These are phyloP conservation scores for Protomyces macrosporus DNA, from an alignment of 1,139 yeast genomes.

Conservation along the genomic window DNA sequence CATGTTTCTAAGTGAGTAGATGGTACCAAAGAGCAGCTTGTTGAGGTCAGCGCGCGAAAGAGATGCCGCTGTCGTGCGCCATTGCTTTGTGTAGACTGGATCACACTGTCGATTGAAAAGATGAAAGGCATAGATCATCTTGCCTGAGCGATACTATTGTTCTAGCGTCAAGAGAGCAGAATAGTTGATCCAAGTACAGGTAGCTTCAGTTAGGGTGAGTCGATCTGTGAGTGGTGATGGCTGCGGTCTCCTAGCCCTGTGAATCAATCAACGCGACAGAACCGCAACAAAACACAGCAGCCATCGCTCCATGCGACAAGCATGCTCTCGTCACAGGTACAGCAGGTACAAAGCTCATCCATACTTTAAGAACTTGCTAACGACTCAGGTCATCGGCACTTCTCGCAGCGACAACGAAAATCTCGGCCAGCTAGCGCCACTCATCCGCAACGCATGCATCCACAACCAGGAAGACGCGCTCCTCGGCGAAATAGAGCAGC, in stretches of 20 bases:
- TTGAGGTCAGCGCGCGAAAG: conserved; percentile 33
- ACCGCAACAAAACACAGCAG: not conserved
- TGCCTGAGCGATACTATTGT: too few species aligned
- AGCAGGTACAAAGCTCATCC: not conserved
- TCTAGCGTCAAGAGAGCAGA: too few species aligned
- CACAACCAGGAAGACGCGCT: conserved; percentile 7
- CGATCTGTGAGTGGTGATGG: not conserved
- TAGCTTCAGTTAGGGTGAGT: not conserved
- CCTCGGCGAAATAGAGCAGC: conserved; percentile 8
- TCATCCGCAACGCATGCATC: conserved; percentile 16
- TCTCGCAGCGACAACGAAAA: conserved; percentile 18
- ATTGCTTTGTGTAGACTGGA: conserved; percentile 45
- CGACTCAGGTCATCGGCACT: conserved; percentile 9
- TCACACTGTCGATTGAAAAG: conserved; percentile 84
- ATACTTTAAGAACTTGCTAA: not conserved
- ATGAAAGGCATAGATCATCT: conserved; percentile 66
- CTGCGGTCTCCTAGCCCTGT: not conserved
- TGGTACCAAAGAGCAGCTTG: conserved; percentile 79
- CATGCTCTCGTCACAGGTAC: not conserved
- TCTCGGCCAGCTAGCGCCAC: conserved; percentile 21
- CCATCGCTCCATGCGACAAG: not conserved
- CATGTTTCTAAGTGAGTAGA: conserved; percentile 71
- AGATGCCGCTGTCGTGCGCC: not conserved
- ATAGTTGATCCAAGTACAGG: not conserved
- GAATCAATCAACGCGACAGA: too few species aligned